phyloP scores from a whole-genome alignment of 2,329 filamentous ascomycete species.

The Akanthomyces muscarius region DNA sequence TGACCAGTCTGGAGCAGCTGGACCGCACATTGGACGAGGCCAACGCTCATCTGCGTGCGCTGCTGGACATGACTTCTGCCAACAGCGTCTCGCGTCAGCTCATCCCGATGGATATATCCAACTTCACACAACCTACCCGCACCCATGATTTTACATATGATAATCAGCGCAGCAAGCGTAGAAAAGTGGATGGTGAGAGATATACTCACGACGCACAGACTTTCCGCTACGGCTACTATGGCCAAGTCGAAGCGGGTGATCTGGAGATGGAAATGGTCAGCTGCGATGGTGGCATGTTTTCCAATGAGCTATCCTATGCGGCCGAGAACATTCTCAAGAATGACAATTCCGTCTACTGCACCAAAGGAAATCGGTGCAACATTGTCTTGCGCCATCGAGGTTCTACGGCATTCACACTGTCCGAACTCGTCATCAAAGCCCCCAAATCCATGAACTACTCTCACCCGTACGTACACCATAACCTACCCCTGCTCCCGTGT shows the following conservation, averaged over 20 bases:
- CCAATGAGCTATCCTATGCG: conserved; percentile 59
- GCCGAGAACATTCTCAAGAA: conserved; percentile 80
- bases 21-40: conserved; percentile 39
- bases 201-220: conserved; percentile 46
- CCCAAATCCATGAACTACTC: conserved; percentile 73
- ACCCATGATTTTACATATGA: conserved; percentile 41
- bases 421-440: conserved; percentile 83
- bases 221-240: conserved; percentile 80
- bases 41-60: conserved; percentile 40
- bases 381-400: conserved; percentile 79
- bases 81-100: conserved; percentile 27
- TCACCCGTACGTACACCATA: conserved; percentile 63
- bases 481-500: not conserved
- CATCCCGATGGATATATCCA: conserved; percentile 24
- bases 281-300: conserved; percentile 76
- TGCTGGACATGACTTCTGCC: conserved; percentile 39
- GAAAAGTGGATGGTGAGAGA: conserved; percentile 65
- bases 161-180: conserved; percentile 57
- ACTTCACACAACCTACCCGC: conserved; percentile 33
- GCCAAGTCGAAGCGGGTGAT: conserved; percentile 78
- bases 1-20: conserved; percentile 34
- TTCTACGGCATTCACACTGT: conserved; percentile 73
- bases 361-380: conserved; percentile 82
- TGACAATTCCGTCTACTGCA: conserved; percentile 84
- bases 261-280: conserved; percentile 83